Base-by-base conservation (phyloP, 2,329 filamentous ascomycete species). In the Monilinia laxa region DNA sequence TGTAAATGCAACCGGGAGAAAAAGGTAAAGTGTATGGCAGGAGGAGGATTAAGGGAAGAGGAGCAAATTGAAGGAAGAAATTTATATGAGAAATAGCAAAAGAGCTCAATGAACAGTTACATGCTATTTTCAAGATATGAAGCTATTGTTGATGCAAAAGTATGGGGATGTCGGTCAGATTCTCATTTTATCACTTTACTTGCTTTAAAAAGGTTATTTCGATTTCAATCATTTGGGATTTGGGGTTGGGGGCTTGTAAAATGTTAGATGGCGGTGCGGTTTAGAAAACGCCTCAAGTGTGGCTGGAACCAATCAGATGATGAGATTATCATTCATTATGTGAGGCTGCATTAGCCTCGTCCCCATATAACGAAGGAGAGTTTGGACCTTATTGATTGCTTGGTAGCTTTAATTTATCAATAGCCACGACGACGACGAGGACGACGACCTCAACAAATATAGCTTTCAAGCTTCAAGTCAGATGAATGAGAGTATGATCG, bases 291-390 rank as follows among this genome's bases (percentile, higher is more conserved):
- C 62, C 47, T 42, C 20, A 64, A 25, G 9, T 64, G 62, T 64
- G 62, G 62, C 62, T 65, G n/a, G 45, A 65, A 20, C 66, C 66
- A 68, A 66, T 68, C 63, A 68, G 0, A 60, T 14, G 14, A 11
- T 40, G 1, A 11, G 38, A 40, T 20, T 47, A 20, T 47, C 42
- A 20, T 45, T 6, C 18, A 12, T n/a, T 31, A 18, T 14, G 14
- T 65, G 25, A 38, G 40, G 42, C 16, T 65, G 25, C 55, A 58
- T 47, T 25, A 52, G 55, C 63, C 53, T 49, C 31, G 16, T n/a
- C 31, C 58, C 42, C 31, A 55, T 51, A 49, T 28, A 3, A 28
- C 4, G 28, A 28, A 28, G 28, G 28, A 28, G 28, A 28, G 28
- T 28, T 28, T 28, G 28, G 28, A 28, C 28, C 28, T 28, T 28